A percentile compares a stretch with the other conserved stretches of the same genome.
Evolutionary conservation across 495 filamentous ascomycete genomes (phyloP).

Genomic region (Choiromyces venosus): DNA sequence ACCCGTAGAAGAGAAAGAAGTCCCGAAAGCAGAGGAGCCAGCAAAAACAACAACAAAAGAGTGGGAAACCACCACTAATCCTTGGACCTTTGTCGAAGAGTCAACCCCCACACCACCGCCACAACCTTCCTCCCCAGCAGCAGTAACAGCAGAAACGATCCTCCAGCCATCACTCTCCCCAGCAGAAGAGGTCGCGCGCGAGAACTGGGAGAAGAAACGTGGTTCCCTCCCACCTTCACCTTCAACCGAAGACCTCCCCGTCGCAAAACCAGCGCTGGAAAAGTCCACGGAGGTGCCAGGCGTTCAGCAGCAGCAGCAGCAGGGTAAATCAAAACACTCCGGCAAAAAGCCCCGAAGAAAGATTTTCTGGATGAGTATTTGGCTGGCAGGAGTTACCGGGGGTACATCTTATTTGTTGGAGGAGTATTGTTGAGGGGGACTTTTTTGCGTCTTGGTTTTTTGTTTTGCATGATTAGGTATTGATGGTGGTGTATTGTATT

Average conservation of each 20-base stretch:
- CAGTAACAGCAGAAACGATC: neutral
- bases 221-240: neutral
- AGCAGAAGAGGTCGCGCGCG: slow-evolving; percentile 16
- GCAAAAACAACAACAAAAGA: neutral
- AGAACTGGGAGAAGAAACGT: slow-evolving; percentile 12
- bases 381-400: slow-evolving; percentile 24
- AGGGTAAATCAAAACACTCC: neutral
- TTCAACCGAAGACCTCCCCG: neutral
- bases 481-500: neutral
- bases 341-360: slow-evolving; percentile 7
- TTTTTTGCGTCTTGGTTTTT: neutral
- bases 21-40: neutral
- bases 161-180: slow-evolving; percentile 3
- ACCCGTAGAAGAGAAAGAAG: neutral
- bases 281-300: neutral
- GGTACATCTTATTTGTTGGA: slow-evolving; percentile 17
- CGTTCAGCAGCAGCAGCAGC: neutral
- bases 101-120: neutral
- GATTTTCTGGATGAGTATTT: slow-evolving; percentile 27
- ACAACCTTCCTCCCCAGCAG: neutral
- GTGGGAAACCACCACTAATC: neutral
- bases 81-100: neutral
- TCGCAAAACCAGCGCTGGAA: neutral
- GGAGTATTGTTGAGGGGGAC: slow-evolving; percentile 12
- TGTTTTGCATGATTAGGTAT: neutral